Evolutionary conservation across 805 yeast genomes (phyloP).

Genomic region (Isabelozyma heimii): DNA sequence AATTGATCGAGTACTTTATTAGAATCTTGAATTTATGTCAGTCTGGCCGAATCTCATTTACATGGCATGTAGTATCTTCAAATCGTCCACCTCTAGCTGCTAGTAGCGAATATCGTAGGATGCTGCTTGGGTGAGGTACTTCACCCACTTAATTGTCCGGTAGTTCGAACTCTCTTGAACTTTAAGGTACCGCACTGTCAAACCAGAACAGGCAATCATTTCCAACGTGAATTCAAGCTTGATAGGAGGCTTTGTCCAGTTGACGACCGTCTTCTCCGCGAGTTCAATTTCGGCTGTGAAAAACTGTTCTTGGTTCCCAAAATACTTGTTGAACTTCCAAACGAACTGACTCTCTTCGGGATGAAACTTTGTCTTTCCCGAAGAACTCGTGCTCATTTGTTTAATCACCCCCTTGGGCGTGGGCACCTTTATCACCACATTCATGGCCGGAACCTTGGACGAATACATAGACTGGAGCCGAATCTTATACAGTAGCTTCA

Average conservation of each 20-base stretch:
- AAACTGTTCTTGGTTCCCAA: conserved; percentile 63
- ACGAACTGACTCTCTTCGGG: conserved; percentile 61
- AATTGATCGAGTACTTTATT: too few relatives aligned
- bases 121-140: conserved; percentile 73
- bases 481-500: conserved; percentile 54
- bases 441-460: conserved; percentile 55
- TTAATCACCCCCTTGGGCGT: conserved; percentile 48
- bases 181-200: conserved; percentile 68
- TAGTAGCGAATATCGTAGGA: conserved; percentile 75
- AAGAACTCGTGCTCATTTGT: conserved; percentile 33
- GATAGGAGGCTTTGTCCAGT: conserved; percentile 76
- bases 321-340: conserved; percentile 71
- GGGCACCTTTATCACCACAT: conserved; percentile 64
- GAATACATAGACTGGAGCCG: conserved; percentile 62
- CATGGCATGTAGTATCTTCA: too few relatives aligned
- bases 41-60: too few relatives aligned
- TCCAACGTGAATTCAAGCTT: conserved; percentile 63
- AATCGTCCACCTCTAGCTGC: not conserved
- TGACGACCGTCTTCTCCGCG: not conserved
- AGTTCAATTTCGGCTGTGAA: conserved; percentile 53
- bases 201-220: conserved; percentile 76
- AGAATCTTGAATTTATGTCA: too few relatives aligned
- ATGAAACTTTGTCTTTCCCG: conserved; percentile 67
- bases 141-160: conserved; percentile 82
- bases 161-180: conserved; percentile 61